Percentiles rank a stretch among this genome's conserved stretches.
These are phyloP conservation scores for Pharnaceum exiguum DNA, from an alignment of 148 eudicot species.

Conservation along the genomic window DNA sequence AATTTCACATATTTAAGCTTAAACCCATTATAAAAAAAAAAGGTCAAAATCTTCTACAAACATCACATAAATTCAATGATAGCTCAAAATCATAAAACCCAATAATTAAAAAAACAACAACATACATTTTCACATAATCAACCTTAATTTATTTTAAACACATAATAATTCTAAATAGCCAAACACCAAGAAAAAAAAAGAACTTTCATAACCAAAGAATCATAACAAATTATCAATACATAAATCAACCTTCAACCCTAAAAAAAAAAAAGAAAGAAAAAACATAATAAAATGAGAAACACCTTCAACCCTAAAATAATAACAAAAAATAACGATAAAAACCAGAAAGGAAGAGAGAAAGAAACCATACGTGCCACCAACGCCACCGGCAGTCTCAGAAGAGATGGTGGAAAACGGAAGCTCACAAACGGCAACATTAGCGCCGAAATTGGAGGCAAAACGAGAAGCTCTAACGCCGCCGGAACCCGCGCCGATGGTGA, in stretches of 20 bases:
- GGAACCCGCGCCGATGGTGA: slow-evolving; percentile 93
- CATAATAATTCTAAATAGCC: no score
- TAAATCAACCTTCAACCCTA: no score
- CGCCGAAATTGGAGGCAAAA: slow-evolving; percentile 82
- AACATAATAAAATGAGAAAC: no score
- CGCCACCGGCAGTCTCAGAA: slow-evolving; percentile 75
- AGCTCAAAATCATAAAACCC: no score
- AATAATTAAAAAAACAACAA: no score
- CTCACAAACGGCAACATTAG: slow-evolving; percentile 84
- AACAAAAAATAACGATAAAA: background rate
- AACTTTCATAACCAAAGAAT: no score
- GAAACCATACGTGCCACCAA: slow-evolving; percentile 96
- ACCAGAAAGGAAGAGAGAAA: slow-evolving; percentile 2
- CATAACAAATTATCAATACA: no score
- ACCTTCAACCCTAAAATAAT: background rate
- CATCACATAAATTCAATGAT: background rate
- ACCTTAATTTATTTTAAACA: no score
- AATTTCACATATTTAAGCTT: background rate
- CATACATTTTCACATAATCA: no score
- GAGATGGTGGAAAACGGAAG: slow-evolving; percentile 77
- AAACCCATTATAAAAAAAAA: background rate
- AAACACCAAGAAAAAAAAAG: no score
- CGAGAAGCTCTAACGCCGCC: slow-evolving; percentile 97
- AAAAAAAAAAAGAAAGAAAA: no score
- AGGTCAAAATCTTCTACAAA: background rate